Percentiles rank a stretch among this genome's conserved stretches.
Conservation (phyloP, 2,329 filamentous ascomycete genomes). For the Dactylonectria macrodidyma region DNA sequence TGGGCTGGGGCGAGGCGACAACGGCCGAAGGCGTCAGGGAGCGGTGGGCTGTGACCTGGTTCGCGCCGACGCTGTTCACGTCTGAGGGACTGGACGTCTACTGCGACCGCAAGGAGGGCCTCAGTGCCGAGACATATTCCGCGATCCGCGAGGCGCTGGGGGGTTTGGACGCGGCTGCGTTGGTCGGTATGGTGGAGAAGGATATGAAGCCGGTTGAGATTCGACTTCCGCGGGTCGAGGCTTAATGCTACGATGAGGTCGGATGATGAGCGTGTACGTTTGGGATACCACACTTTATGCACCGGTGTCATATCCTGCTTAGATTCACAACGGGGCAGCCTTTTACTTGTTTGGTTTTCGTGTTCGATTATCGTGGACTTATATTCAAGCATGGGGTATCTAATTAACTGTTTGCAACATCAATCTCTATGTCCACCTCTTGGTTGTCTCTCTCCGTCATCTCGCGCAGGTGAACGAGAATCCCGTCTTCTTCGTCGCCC, state of each 20-base stretch:
- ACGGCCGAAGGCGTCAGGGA: constrained; percentile 59
- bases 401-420: constrained; percentile 26
- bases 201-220: constrained; percentile 68
- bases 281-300: neutral
- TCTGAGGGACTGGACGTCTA: constrained; percentile 87
- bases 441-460: constrained; percentile 27
- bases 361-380: neutral
- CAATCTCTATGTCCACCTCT: constrained; percentile 30
- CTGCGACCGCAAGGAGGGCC: constrained; percentile 72
- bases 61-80: constrained; percentile 86
- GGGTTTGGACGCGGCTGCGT: constrained; percentile 63
- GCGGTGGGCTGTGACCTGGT: constrained; percentile 87
- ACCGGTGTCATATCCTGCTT: neutral
- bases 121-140: constrained; percentile 70
- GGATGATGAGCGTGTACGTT: neutral
- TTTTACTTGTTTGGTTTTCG: neutral
- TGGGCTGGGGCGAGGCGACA: constrained; percentile 77
- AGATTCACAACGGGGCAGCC: too few relatives aligned
- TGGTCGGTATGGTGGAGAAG: constrained; percentile 65
- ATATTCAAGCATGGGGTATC: constrained; percentile 32
- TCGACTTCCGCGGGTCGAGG: constrained; percentile 64
- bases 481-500: constrained; percentile 32
- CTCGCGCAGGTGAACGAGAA: constrained; percentile 34
- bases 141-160: constrained; percentile 69
- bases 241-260: constrained; percentile 15